Evolutionary conservation across 768 basidiomycete species (phyloP), one percentile per base, ranked within the genome.

Genomic region (Suillus placidus): DNA sequence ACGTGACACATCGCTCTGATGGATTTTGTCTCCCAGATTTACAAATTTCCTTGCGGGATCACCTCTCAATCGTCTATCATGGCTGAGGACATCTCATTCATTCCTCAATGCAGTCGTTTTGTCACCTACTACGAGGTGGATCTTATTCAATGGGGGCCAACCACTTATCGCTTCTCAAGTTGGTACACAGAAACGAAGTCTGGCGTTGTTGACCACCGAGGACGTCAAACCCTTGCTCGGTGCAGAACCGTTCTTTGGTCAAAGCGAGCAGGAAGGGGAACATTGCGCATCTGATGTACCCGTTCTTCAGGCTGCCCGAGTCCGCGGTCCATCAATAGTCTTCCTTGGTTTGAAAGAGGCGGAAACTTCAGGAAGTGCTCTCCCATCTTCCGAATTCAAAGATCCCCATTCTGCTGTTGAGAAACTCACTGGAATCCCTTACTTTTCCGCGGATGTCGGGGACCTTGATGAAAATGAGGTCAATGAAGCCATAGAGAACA

Each of bases 291-390:
- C 69, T 14, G 79, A 72, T 42, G 68, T 72, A 18, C 71, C 77
- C 13, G 64, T 74, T 6, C 76, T 87, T 2, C 86, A 90, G 70
- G 83, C 88, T 7, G 85, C 83, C 1, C 84, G 93, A 20, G 79
- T 92, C 66, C 83, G 81, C 32, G 86, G 86, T 13, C 74, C 82
- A 1, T 85, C 83, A 0, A 74, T 94, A 66, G 87, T 94, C 45
- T 96, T 96, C 76, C 87, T 96, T 23, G 94, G 94, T 34, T 76
- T 95, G 56, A 84, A 88, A 70, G 93, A 95, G 70, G 71, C 80
- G 14, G 77, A 85, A 0, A 71, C 75, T 7, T 82, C 76, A 32
- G 76, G 78, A 6, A 77, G 76, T 51, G 85, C 90, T 0, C 82
- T 92, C 4, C 87, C 89, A 12, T 88, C 90, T 0, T 84, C 87